Evolutionary conservation across 306 rosid species (phyloP), one percentile per base, ranked within the genome.

Genomic region (Sicyos edulis): DNA sequence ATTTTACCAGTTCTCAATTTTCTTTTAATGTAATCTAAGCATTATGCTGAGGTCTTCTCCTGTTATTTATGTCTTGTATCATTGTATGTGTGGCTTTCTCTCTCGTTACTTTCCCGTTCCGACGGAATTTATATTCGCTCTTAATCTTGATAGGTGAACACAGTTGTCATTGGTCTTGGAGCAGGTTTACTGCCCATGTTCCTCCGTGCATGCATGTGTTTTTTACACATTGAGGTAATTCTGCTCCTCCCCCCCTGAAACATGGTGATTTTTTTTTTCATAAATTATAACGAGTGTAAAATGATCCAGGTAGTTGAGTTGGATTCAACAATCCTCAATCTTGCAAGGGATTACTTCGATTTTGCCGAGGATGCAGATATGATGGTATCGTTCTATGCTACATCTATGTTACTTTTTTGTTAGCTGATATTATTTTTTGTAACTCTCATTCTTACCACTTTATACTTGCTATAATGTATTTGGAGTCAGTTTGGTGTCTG

Each of bases 101-200:
- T 37, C 51, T 76, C 7, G 71, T 60, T 47, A 44, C 15, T 63
- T 64, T 74, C 20, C 17, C n/a, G 10, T 56, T 54, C 71, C 45
- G 51, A 42, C 78, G 79, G 72, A 85, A 71, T 53, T 24, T 62
- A 73, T n/a, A 50, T 22, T 21, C 73, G 54, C 73, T 51, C 73
- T 76, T 85, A 70, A 82, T 47, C 62, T 78, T 85, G 74, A 83
- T 86, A 92, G 98, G 93, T 87, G 64, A 90, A 87, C 76, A 85
- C 93, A 68, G 88, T 85, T 74, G 74, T 90, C 71, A 59, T 92
- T 29, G 98, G 98, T 77, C 98, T 92, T 77, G 98, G 98, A 78
- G 98, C 98, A 19, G 98, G 98, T 75, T 83, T 92, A 81, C 89
- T 92, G 78, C 96, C 98, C 17, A 92, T 90, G 96, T 90, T 92